Evolutionary conservation across 495 filamentous ascomycete species (phyloP), one percentile per base, ranked within the genome.

Genomic region (Hypoxylon fuscum): DNA sequence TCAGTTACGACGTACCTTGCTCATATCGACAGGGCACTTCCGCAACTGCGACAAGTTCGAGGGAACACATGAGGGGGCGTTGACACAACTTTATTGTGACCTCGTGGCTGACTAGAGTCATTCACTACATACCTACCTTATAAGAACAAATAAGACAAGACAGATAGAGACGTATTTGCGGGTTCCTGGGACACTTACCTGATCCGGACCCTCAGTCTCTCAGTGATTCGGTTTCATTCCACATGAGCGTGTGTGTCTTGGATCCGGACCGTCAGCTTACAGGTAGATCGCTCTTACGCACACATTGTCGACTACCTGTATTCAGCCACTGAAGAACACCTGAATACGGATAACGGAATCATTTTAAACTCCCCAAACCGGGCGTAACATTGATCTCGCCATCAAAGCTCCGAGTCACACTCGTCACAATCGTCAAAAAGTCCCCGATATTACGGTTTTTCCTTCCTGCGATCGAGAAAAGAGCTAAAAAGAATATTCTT

Each of bases 101-200:
- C 63, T 66, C 63, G 63, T 57, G 56, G 57, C 35, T 61, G 27
- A 44, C 29, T 44, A 37, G 52, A 14, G 63, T 66, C 63, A 66
- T 57, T 34, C 52, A 48, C 45, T 21, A n/a, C n/a, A n/a, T n/a
- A n/a, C n/a, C n/a, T n/a, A 50, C 45, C 34, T 44, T 47, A 53
- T 55, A 53, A 41, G 17, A n/a, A 49, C 44, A 53, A 37, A 60
- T 47, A 31, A 34, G 44, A 42, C 42, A 22, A 43, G 40, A 48
- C 42, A 31, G 32, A 44, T 29, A 49, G 46, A 42, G 43, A 53
- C 51, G 50, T 56, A 61, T 31, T 51, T 53, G 56, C 45, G 56
- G 56, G 62, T 61, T 65, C 55, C 55, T 65, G 62, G 45, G 40
- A 40, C 49, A 56, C 51, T 56, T 66, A 35, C 56, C 62, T 53